These are phyloP conservation scores for Colletotrichum sp. DNA, from an alignment of 2,329 filamentous ascomycete genomes.

Conservation along the genomic window DNA sequence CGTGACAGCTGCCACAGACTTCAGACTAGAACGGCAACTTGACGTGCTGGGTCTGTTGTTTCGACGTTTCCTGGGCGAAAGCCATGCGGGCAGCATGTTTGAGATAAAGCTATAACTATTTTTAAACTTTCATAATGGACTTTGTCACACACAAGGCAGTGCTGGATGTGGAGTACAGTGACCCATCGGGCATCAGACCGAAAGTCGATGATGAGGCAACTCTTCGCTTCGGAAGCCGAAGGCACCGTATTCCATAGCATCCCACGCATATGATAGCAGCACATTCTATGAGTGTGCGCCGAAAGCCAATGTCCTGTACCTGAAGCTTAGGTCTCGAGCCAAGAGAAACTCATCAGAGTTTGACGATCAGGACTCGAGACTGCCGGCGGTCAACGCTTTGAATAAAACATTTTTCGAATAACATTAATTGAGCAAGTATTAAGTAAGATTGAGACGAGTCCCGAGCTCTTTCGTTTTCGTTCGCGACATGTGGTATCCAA, in stretches of 20 bases:
- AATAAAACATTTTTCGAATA: background rate
- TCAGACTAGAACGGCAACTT: background rate
- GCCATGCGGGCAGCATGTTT: background rate
- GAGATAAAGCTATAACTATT: slow-evolving; percentile 1
- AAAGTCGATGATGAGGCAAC: background rate
- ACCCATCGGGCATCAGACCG: background rate
- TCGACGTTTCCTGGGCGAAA: background rate
- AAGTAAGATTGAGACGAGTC: background rate
- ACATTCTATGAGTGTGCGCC: background rate
- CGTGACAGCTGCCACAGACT: background rate
- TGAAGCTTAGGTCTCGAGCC: background rate
- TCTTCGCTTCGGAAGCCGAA: background rate
- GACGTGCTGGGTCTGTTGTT: background rate
- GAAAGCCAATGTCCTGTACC: background rate
- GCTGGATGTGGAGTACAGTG: background rate
- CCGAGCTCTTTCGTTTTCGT: background rate
- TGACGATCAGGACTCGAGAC: background rate
- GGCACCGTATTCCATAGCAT: background rate
- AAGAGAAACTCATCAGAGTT: background rate
- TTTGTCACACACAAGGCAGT: slow-evolving; percentile 3
- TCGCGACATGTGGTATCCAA: background rate
- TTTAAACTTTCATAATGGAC: background rate
- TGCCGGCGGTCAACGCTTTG: background rate
- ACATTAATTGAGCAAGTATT: background rate
- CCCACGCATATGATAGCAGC: background rate